Conservation (phyloP, 352 stramenopile species). For the Phytophthora macrochlamydospora region DNA sequence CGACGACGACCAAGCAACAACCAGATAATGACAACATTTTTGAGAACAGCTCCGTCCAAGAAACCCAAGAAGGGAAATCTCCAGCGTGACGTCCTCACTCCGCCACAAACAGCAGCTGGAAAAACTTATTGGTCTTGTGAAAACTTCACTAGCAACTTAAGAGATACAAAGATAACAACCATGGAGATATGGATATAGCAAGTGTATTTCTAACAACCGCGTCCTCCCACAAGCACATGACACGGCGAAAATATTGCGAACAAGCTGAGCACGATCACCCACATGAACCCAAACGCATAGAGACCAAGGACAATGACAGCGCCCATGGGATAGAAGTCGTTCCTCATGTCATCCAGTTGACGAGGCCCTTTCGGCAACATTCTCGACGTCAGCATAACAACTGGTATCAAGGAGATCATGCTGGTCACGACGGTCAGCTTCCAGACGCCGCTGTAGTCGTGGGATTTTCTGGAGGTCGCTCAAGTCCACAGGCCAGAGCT, state of each 20-base stretch:
- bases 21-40: no score
- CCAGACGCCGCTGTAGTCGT: constrained; percentile 73
- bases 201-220: constrained; percentile 38
- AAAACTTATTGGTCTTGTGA: constrained; percentile 59
- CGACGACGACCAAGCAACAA: no score
- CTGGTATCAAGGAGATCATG: constrained; percentile 44
- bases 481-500: constrained; percentile 75
- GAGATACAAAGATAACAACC: neutral
- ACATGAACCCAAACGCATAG: constrained; percentile 68
- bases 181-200: no score
- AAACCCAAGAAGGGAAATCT: neutral
- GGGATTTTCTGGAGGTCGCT: constrained; percentile 48
- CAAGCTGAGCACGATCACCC: constrained; percentile 66
- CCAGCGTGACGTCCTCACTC: constrained; percentile 4
- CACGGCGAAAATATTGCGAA: constrained; percentile 71
- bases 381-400: constrained; percentile 54
- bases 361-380: constrained; percentile 56
- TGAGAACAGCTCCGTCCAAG: neutral
- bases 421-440: constrained; percentile 78
- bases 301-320: constrained; percentile 39
- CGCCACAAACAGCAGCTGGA: constrained; percentile 58
- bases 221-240: constrained; percentile 64
- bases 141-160: constrained; percentile 30
- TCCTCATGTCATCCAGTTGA: constrained; percentile 56
- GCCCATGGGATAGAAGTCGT: constrained; percentile 49